A percentile compares a stretch with the other conserved stretches of the same genome.
Conservation (phyloP, 2,329 filamentous ascomycete species). For the Scleromitrula shiraiana region DNA sequence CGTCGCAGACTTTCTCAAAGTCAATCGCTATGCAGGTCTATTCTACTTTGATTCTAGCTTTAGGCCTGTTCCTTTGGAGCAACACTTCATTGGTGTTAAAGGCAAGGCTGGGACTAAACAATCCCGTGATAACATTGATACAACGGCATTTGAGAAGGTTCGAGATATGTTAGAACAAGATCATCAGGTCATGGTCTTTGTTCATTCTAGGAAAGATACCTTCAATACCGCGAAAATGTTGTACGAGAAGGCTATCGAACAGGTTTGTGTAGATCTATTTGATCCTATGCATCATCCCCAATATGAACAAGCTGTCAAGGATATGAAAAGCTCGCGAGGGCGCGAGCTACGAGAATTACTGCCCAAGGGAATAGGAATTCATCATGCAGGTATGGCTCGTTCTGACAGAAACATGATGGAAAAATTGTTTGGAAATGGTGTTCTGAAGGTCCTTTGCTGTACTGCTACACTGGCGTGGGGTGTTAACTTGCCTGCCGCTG, state of each 20-base stretch:
- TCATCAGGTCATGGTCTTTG: slow-evolving; percentile 99
- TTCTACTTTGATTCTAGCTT: slow-evolving; percentile 98
- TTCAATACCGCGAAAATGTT: slow-evolving; percentile 79
- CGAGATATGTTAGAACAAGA: slow-evolving; percentile 82
- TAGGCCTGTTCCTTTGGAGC: slow-evolving; percentile 88
- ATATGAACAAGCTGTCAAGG: slow-evolving; percentile 71
- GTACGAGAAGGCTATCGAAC: slow-evolving; percentile 76
- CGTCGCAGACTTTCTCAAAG: slow-evolving; percentile 92
- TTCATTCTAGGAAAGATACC: slow-evolving; percentile 93
- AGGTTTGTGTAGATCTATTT: slow-evolving; percentile 72
- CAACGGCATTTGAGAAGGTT: slow-evolving; percentile 86
- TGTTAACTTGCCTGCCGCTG: slow-evolving; percentile 94
- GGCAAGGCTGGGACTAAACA: slow-evolving; percentile 76
- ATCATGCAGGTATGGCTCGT: slow-evolving; percentile 94
- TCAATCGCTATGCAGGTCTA: slow-evolving; percentile 84
- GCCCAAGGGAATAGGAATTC: slow-evolving; percentile 84
- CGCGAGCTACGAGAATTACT: slow-evolving; percentile 83
- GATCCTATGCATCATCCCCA: slow-evolving; percentile 71
- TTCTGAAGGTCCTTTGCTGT: slow-evolving; percentile 97
- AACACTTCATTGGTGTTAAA: slow-evolving; percentile 95
- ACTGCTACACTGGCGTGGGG: slow-evolving; percentile 97
- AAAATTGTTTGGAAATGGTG: slow-evolving; percentile 78
- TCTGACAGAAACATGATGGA: slow-evolving; percentile 96
- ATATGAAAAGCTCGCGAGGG: slow-evolving; percentile 79
- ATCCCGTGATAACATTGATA: slow-evolving; percentile 83